These are phyloP conservation scores for Hypsizygus marmoreus DNA, from an alignment of 768 basidiomycete species.

Conservation along the genomic window DNA sequence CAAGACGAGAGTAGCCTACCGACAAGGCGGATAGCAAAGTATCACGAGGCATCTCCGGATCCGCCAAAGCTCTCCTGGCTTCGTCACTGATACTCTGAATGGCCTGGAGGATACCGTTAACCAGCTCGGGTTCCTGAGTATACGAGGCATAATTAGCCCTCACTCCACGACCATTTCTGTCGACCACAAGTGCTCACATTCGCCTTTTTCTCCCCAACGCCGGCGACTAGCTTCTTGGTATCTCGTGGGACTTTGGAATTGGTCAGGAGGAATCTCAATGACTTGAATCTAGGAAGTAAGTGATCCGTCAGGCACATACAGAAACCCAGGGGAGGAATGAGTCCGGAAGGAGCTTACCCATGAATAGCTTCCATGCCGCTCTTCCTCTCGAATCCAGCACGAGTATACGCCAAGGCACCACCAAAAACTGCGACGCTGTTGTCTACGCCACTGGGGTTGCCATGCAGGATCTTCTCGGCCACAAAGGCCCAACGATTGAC, in stretches of 20 bases:
- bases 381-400: slow-evolving; percentile 74
- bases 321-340: slow-evolving; percentile 6
- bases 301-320: slow-evolving; percentile 17
- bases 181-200: slow-evolving; percentile 42
- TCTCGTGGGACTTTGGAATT: slow-evolving; percentile 93
- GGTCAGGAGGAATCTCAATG: slow-evolving; percentile 85
- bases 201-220: slow-evolving; percentile 73
- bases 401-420: slow-evolving; percentile 88
- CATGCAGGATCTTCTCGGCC: slow-evolving; percentile 94
- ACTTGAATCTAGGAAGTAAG: slow-evolving; percentile 71
- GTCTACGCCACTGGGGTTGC: slow-evolving; percentile 96
- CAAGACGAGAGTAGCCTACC: slow-evolving; percentile 45
- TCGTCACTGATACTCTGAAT: slow-evolving; percentile 88
- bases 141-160: slow-evolving; percentile 10
- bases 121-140: slow-evolving; percentile 78
- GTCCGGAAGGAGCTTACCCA: slow-evolving; percentile 59
- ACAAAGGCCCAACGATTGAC: slow-evolving; percentile 95
- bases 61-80: slow-evolving; percentile 73
- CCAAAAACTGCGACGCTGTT: slow-evolving; percentile 93
- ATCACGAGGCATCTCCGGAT: slow-evolving; percentile 68
- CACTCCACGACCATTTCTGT: slow-evolving; percentile 5
- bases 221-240: slow-evolving; percentile 91
- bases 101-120: slow-evolving; percentile 72
- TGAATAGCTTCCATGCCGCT: slow-evolving; percentile 84
- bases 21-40: slow-evolving; percentile 67